Percentiles rank a stretch among this genome's conserved stretches.
Evolutionary conservation across 106 monocot species (phyloP).

Genomic region (Dioscorea dumetorum): DNA sequence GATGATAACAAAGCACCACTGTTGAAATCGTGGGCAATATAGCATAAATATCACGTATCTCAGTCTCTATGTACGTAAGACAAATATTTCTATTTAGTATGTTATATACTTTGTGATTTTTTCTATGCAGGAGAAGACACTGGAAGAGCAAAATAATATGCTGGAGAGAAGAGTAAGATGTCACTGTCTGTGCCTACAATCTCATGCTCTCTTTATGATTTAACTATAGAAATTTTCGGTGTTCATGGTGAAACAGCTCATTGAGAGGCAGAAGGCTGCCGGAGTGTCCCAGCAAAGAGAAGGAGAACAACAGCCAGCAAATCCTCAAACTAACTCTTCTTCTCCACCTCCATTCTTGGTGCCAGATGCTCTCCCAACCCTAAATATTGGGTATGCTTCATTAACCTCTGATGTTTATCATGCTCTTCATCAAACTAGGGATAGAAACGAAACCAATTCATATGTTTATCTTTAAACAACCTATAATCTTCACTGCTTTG

Average conservation of each 20-base stretch:
- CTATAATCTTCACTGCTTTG: too few relatives aligned
- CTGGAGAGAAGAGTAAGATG: slow-evolving; percentile 34
- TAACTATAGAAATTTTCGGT: not conserved
- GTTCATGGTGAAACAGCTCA: slow-evolving; percentile 11
- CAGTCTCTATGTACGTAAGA: too few relatives aligned
- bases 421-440: not conserved
- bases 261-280: slow-evolving; percentile 29
- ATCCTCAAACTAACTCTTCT: slow-evolving; percentile 21
- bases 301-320: slow-evolving; percentile 17
- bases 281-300: slow-evolving; percentile 18
- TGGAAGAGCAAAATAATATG: slow-evolving; percentile 40
- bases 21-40: too few relatives aligned
- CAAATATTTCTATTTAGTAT: not conserved
- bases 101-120: not conserved
- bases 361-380: not conserved
- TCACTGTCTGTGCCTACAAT: not conserved
- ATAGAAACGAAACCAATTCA: too few relatives aligned
- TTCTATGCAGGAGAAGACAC: slow-evolving; percentile 34
- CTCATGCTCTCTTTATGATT: too few relatives aligned
- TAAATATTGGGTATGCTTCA: slow-evolving; percentile 8
- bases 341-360: slow-evolving; percentile 5
- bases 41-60: too few relatives aligned
- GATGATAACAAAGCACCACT: too few relatives aligned
- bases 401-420: not conserved
- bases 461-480: too few relatives aligned